Evolutionary conservation across 192 early-diverging fungal species (phyloP).

Genomic region (Backusella parvicylindrica): DNA sequence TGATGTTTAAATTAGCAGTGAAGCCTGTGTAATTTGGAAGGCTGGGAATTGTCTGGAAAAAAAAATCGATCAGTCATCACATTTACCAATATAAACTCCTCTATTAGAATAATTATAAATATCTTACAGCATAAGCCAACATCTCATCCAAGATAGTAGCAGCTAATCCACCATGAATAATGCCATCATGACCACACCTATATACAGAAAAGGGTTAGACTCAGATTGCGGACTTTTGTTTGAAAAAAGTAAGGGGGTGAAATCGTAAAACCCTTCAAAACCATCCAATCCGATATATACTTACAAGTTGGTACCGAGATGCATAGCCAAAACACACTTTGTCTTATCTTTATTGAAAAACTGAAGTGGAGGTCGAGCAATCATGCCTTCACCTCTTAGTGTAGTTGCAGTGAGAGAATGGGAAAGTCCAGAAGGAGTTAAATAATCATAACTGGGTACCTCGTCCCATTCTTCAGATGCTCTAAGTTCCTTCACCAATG

Average conservation of each 20-base stretch:
- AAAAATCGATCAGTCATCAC: neutral
- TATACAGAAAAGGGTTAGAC: neutral
- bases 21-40: conserved; percentile 27
- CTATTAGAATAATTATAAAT: no score
- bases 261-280: neutral
- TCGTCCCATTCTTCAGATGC: conserved; percentile 21
- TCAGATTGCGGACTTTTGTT: neutral
- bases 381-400: conserved; percentile 48
- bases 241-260: neutral
- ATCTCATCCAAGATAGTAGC: conserved; percentile 29
- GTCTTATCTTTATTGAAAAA: conserved; percentile 52
- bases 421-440: conserved; percentile 15
- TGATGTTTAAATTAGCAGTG: conserved; percentile 29
- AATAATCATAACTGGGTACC: conserved; percentile 23
- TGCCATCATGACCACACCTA: conserved; percentile 70
- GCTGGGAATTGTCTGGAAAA: conserved; percentile 10
- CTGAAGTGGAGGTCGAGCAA: conserved; percentile 47
- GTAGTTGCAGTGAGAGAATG: conserved; percentile 38
- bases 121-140: conserved; percentile 30
- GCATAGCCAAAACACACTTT: conserved; percentile 50
- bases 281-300: neutral
- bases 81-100: neutral
- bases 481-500: conserved; percentile 9
- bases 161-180: conserved; percentile 74
- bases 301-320: conserved; percentile 62